phyloP scores from a whole-genome alignment of 495 filamentous ascomycete genomes.

The Glonium stellatum region DNA sequence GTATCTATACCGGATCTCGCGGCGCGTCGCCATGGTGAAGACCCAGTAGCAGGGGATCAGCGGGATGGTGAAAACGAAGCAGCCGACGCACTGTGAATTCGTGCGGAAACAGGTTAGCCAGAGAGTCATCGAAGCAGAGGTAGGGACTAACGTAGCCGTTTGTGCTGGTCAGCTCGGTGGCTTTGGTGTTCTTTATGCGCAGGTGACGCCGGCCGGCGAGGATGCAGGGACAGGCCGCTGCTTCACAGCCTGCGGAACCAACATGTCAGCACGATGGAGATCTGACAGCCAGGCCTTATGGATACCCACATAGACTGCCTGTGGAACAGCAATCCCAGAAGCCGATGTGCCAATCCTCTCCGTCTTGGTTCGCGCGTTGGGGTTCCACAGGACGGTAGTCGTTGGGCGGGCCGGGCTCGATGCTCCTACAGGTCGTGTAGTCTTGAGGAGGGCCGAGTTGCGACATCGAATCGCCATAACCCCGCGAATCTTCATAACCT shows the following conservation, averaged over 20 bases:
- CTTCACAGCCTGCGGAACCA: background rate
- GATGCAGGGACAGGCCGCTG: background rate
- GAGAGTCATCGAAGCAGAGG: no score
- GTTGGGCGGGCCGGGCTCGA: background rate
- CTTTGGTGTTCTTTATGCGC: background rate
- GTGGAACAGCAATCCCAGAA: background rate
- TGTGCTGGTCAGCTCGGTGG: background rate
- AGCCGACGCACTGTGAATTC: background rate
- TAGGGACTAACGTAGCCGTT: background rate
- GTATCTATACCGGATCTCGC: conserved; percentile 6
- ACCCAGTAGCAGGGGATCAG: background rate
- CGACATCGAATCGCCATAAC: background rate
- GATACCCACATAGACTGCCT: background rate
- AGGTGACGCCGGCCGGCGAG: background rate
- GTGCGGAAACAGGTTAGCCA: background rate
- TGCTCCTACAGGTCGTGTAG: background rate
- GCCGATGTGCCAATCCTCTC: background rate
- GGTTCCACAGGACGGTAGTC: background rate
- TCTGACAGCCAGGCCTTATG: background rate
- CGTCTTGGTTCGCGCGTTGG: background rate
- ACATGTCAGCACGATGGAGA: background rate
- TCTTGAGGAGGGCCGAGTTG: background rate
- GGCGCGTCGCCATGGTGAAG: background rate
- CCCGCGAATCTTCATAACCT: no score
- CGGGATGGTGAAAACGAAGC: conserved; percentile 3